phyloP scores from a whole-genome alignment of 257 asterid genomes.

The Solanum bulbocastanum region DNA sequence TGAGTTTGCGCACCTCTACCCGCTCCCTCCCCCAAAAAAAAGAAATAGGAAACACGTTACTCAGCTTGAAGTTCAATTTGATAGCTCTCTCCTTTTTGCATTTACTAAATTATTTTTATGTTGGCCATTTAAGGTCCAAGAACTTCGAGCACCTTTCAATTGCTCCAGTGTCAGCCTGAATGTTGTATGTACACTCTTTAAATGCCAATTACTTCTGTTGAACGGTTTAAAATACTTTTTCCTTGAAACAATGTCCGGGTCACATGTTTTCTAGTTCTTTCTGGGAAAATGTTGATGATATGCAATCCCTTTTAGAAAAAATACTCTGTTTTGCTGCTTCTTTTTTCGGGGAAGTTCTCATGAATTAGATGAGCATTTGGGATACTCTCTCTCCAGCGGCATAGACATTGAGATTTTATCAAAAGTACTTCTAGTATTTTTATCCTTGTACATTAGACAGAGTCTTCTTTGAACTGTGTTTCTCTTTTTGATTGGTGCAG shows the following conservation, averaged over 20 bases:
- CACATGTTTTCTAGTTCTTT: not conserved
- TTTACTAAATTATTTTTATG: not conserved
- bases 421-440: no score
- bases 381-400: not conserved
- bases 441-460: not conserved
- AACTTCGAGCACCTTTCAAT: not conserved
- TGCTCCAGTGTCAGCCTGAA: not conserved
- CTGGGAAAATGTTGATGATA: not conserved
- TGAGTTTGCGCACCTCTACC: constrained; percentile 1
- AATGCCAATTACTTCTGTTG: not conserved
- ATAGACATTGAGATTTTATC: no score
- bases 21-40: not conserved
- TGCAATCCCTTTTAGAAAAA: not conserved
- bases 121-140: not conserved
- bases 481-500: constrained; percentile 13
- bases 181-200: not conserved
- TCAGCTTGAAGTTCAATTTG: not conserved
- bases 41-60: not conserved
- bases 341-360: not conserved
- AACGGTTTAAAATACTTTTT: not conserved
- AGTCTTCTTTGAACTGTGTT: not conserved
- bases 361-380: not conserved
- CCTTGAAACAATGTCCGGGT: not conserved
- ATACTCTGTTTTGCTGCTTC: not conserved
- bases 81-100: not conserved